phyloP scores from a whole-genome alignment of 75 land plant species.

The Cupressus sempervirens region DNA sequence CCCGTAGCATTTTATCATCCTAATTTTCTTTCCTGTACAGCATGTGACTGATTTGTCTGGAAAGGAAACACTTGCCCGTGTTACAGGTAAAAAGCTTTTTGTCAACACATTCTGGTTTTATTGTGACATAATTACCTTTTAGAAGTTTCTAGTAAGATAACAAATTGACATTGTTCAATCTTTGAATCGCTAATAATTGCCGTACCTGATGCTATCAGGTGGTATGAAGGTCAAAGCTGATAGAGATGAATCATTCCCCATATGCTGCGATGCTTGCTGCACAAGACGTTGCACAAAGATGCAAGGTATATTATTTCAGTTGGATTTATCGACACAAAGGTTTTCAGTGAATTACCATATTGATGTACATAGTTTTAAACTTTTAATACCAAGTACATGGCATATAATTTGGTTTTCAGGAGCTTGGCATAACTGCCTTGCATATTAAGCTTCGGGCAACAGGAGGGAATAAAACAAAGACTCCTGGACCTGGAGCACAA shows the following conservation, averaged over 20 bases:
- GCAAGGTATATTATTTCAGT: not conserved
- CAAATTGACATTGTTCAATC: not conserved
- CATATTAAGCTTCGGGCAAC: constrained; percentile 55
- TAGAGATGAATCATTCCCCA: constrained; percentile 69
- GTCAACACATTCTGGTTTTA: not conserved
- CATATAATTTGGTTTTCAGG: constrained; percentile 15
- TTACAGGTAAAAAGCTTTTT: constrained; percentile 50
- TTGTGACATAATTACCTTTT: not conserved
- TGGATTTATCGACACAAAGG: not conserved
- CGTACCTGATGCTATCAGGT: not conserved
- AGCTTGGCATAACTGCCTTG: constrained; percentile 15
- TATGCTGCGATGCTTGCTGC: constrained; percentile 91
- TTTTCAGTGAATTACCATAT: not conserved
- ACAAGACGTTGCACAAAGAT: constrained; percentile 44
- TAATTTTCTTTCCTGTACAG: constrained; percentile 23
- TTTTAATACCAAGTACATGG: no score
- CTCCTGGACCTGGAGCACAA: constrained; percentile 31
- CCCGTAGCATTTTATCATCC: not conserved
- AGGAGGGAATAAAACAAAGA: constrained; percentile 50
- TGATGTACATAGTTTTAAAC: not conserved
- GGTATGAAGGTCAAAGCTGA: constrained; percentile 6
- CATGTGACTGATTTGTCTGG: constrained; percentile 85
- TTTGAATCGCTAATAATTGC: not conserved
- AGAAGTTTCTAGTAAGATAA: not conserved
- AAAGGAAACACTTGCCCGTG: constrained; percentile 70